A percentile compares a stretch with the other conserved stretches of the same genome.
phyloP scores from a whole-genome alignment of 2,329 filamentous ascomycete genomes.

The Chalara sp. region DNA sequence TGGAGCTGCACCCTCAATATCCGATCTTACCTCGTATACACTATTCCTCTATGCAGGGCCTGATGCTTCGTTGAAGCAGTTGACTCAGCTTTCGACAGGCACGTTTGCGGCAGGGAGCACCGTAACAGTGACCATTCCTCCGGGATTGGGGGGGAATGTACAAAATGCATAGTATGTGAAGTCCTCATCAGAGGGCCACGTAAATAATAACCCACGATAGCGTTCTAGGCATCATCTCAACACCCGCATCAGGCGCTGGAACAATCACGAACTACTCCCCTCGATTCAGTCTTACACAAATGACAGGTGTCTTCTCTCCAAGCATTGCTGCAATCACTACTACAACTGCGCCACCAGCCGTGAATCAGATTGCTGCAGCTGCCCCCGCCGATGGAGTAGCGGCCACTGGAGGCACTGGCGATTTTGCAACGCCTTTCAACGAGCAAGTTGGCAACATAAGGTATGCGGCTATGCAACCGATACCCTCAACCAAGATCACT shows the following conservation, averaged over 20 bases:
- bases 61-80: constrained; percentile 38
- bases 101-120: constrained; percentile 18
- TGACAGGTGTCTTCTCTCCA: constrained; percentile 52
- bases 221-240: constrained; percentile 53
- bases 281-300: constrained; percentile 57
- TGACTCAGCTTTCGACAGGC: constrained; percentile 35
- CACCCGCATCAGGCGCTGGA: constrained; percentile 41
- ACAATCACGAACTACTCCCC: constrained; percentile 52
- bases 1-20: constrained; percentile 39
- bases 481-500: constrained; percentile 30
- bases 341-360: constrained; percentile 28
- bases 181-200: constrained; percentile 4
- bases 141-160: constrained; percentile 14
- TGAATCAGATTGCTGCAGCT: constrained; percentile 15
- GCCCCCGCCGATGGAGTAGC: constrained; percentile 2
- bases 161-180: constrained; percentile 28
- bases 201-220: constrained; percentile 25
- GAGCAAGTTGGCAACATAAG: constrained; percentile 29
- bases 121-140: constrained; percentile 20
- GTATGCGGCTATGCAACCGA: constrained; percentile 34
- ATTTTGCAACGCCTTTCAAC: constrained; percentile 26
- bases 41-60: constrained; percentile 56
- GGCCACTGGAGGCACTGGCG: constrained; percentile 10
- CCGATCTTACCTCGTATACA: constrained; percentile 46
- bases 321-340: constrained; percentile 30